Evolutionary conservation across 768 basidiomycete genomes (phyloP).

Genomic region (Rhodotorula babjevae): DNA sequence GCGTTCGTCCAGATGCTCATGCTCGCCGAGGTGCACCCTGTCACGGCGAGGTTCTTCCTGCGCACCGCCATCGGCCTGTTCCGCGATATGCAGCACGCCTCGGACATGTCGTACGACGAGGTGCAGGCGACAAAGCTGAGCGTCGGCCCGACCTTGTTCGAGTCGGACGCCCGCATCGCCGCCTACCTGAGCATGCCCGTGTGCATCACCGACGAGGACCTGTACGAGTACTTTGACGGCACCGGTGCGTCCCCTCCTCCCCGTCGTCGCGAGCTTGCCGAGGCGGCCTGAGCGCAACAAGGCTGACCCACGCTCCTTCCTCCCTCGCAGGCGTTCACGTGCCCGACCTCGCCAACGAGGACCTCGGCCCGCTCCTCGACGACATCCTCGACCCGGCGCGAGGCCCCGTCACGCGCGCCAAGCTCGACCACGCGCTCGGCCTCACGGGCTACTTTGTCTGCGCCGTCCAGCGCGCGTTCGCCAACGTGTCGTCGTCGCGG

Average conservation of each 20-base stretch:
- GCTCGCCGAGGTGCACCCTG: constrained; percentile 30
- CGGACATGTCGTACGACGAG: constrained; percentile 4
- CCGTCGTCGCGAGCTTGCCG: too few relatives aligned
- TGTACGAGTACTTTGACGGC: constrained; percentile 32
- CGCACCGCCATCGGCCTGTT: constrained; percentile 33
- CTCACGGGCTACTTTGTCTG: constrained; percentile 32
- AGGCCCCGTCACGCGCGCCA: constrained; percentile 9
- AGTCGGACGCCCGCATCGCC: constrained; percentile 29
- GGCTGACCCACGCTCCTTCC: neutral
- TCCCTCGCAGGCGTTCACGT: constrained; percentile 22
- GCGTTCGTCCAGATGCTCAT: constrained; percentile 38
- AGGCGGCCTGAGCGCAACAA: too few relatives aligned
- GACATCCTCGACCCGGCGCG: constrained; percentile 10
- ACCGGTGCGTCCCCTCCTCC: neutral
- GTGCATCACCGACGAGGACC: constrained; percentile 32
- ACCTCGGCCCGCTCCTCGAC: constrained; percentile 17
- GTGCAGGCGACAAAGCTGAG: constrained; percentile 7
- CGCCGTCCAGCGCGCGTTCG: constrained; percentile 26
- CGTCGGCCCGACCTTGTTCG: constrained; percentile 27
- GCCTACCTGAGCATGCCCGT: constrained; percentile 26
- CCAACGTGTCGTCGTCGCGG: constrained; percentile 10
- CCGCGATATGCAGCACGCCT: constrained; percentile 29
- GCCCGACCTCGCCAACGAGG: constrained; percentile 27
- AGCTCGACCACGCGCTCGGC: constrained; percentile 24
- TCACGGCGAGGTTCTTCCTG: constrained; percentile 33